Conservation (phyloP, 2,329 filamentous ascomycete species). For the Aureobasidium leucospermi region DNA sequence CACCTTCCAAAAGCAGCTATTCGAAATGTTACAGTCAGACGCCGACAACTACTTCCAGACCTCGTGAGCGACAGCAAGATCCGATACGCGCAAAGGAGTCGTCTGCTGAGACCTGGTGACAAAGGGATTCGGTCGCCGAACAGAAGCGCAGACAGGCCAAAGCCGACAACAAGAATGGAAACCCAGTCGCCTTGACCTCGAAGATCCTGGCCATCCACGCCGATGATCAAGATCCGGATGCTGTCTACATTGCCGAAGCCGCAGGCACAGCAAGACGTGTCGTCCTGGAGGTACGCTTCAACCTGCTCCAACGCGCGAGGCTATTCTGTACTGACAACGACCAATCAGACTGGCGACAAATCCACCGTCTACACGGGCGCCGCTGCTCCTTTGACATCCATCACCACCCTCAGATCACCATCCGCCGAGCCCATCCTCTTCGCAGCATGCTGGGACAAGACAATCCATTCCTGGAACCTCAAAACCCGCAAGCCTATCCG, state of each 20-base stretch:
- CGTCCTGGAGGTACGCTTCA: constrained; percentile 59
- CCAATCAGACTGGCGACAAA: constrained; percentile 37
- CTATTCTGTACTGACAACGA: background rate
- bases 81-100: background rate
- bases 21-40: constrained; percentile 38
- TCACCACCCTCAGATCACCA: constrained; percentile 51
- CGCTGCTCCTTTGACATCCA: constrained; percentile 68
- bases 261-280: constrained; percentile 71
- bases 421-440: constrained; percentile 53
- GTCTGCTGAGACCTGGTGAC: constrained; percentile 20
- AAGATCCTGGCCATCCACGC: constrained; percentile 72
- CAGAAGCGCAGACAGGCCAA: constrained; percentile 60
- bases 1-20: background rate
- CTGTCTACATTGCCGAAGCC: constrained; percentile 77
- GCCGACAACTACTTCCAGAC: constrained; percentile 87
- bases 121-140: constrained; percentile 43
- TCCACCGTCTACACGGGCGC: constrained; percentile 60
- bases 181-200: constrained; percentile 70
- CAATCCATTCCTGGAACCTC: constrained; percentile 77
- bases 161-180: constrained; percentile 74
- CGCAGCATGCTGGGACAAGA: constrained; percentile 91
- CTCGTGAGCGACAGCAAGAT: constrained; percentile 52
- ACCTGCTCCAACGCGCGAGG: background rate
- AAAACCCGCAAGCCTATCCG: constrained; percentile 47
- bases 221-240: constrained; percentile 56